Evolutionary conservation across 192 early-diverging fungal genomes (phyloP).

Genomic region (Mortierella hygrophila): DNA sequence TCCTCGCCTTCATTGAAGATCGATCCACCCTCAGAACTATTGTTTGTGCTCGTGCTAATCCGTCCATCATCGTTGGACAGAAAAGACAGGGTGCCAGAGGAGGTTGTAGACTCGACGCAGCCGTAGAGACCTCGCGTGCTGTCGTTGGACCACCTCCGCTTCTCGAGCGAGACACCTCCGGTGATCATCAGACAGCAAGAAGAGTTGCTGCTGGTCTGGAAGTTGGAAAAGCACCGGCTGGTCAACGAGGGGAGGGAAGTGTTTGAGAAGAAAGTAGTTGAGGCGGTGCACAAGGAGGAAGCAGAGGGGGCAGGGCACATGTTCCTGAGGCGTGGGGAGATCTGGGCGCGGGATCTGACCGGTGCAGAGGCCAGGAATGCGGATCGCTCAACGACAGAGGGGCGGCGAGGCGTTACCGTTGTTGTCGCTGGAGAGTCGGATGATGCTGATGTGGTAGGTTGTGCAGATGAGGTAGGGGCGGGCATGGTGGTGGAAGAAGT

Average conservation of each 20-base stretch:
- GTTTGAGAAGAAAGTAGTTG: constrained; percentile 1
- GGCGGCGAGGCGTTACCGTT: neutral
- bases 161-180: constrained; percentile 1
- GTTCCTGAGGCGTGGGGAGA: constrained; percentile 7
- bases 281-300: neutral
- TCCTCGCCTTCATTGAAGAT: neutral
- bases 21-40: neutral
- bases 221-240: neutral
- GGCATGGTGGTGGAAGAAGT: neutral
- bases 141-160: constrained; percentile 36
- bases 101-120: neutral
- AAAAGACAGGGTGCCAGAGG: neutral
- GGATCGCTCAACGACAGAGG: constrained; percentile 18
- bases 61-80: constrained; percentile 3
- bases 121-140: constrained; percentile 26
- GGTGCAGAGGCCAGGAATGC: constrained; percentile 43
- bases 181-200: neutral
- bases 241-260: neutral
- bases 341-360: constrained; percentile 21
- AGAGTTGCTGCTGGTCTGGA: neutral
- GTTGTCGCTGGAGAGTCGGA: neutral
- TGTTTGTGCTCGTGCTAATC: constrained; percentile 7
- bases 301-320: neutral
- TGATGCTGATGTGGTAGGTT: neutral
- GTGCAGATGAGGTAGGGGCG: neutral